Conservation (phyloP, 345 rosid species). For the Brassica carinata region DNA sequence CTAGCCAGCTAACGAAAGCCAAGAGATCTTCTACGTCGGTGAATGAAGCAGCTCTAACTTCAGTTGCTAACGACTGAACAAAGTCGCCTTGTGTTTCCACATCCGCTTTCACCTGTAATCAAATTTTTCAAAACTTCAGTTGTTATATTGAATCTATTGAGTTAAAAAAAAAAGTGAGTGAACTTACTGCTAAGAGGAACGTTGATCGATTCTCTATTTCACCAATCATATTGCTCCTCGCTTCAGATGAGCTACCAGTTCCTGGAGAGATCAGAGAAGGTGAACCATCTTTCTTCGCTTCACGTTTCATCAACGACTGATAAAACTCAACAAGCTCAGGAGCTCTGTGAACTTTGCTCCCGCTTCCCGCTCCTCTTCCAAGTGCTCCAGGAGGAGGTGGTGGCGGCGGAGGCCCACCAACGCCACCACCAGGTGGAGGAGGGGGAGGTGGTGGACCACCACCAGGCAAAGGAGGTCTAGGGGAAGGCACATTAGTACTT, state of each 20-base stretch:
- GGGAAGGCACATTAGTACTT: conserved; percentile 37
- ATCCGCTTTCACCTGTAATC: conserved; percentile 88
- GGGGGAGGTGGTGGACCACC: conserved; percentile 63
- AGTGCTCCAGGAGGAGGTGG: conserved; percentile 93
- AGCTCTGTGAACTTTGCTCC: conserved; percentile 88
- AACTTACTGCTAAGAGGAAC: conserved; percentile 85
- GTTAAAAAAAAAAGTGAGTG: neutral
- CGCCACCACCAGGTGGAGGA: conserved; percentile 50
- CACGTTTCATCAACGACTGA: conserved; percentile 95
- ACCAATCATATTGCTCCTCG: conserved; percentile 94
- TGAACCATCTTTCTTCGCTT: conserved; percentile 82
- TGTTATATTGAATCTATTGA: neutral
- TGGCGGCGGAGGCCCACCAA: conserved; percentile 60
- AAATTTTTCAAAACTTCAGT: neutral
- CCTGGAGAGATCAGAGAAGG: conserved; percentile 66
- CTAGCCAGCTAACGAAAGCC: conserved; percentile 95
- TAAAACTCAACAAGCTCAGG: conserved; percentile 96
- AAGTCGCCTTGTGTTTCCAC: conserved; percentile 99
- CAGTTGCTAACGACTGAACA: conserved; percentile 86
- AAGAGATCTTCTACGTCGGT: conserved; percentile 71
- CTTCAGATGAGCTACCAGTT: conserved; percentile 65
- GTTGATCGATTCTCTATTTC: conserved; percentile 93
- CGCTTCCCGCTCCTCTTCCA: conserved; percentile 70
- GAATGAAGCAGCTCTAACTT: conserved; percentile 89
- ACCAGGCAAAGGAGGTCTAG: conserved; percentile 51